Base-by-base conservation (phyloP, 768 basidiomycete genomes). In the Trametes maxima region DNA sequence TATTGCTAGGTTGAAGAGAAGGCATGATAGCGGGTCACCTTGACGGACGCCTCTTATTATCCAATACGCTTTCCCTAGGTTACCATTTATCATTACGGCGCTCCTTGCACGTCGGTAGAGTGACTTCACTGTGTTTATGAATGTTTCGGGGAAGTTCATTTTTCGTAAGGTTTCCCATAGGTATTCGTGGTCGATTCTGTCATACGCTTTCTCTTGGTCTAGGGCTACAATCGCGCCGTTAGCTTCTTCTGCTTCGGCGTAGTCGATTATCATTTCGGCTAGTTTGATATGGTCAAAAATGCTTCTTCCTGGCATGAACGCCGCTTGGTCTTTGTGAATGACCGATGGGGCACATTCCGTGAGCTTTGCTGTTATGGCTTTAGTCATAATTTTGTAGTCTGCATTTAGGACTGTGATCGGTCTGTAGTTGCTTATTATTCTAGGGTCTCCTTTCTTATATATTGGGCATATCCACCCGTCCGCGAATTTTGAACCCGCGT, bases 311-410 rank as follows among this genome's bases (percentile, higher is more conserved):
- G 57, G 67, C 0, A 81, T 66, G 25, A 81, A 81, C 0, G 78
- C 79, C 0, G 78, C 71, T 63, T 79, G 78, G 66, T 75, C 63
- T 1, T n/a, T 17, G 58, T 79, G 76, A 0, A 80, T 67, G 0
- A 78, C 22, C 2, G 19, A n/a, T 0, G 59, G 60, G 0, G 35
- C 64, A 2, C 47, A 50, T 2, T 53, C 17, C 0, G 66, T 67
- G 0, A 76, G 60, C 49, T 68, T 64, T 0, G 62, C 59, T 0
- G 72, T 53, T 0, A 76, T 63, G 0, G 42, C 17, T 42, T 72
- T 72, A 0, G 70, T 77, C 28, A 76, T 51, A 0, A 74, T 33
- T 49, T 77, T 76, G 12, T 77, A 77, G 54, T 76, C 72, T 0
- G 70, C 66, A 44, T 77, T 76, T 0, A 76, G 53, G 0, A 68